Evolutionary conservation across 495 filamentous ascomycete genomes (phyloP).

Genomic region (Stereocaulon alpinum): DNA sequence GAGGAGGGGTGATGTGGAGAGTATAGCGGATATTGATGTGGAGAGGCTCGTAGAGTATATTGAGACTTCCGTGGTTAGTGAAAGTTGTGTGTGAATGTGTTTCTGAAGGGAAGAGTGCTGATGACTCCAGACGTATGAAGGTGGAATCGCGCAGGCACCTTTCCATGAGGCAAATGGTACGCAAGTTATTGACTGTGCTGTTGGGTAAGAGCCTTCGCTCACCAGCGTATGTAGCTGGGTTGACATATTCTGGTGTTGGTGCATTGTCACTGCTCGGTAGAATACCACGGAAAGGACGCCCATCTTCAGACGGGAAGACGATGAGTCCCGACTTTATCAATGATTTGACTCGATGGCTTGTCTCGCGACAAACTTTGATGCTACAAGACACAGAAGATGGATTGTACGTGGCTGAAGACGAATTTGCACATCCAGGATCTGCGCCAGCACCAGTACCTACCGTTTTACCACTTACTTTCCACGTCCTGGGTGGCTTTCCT

Average conservation of each 20-base stretch:
- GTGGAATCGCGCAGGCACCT: conserved; percentile 72
- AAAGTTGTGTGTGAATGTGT: background rate
- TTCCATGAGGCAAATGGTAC: conserved; percentile 82
- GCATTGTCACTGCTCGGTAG: conserved; percentile 62
- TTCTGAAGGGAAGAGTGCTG: conserved; percentile 3
- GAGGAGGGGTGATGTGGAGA: conserved; percentile 46
- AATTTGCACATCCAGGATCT: background rate
- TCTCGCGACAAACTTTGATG: conserved; percentile 56
- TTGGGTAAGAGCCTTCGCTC: conserved; percentile 15
- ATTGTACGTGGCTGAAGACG: conserved; percentile 20
- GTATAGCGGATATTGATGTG: conserved; percentile 65
- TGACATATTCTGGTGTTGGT: conserved; percentile 74
- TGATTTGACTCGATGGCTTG: conserved; percentile 51
- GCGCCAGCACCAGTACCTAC: background rate
- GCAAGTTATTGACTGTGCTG: conserved; percentile 25
- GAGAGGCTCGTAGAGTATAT: conserved; percentile 61
- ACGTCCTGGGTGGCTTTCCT: conserved; percentile 7
- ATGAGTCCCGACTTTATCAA: conserved; percentile 29
- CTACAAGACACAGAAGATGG: conserved; percentile 41
- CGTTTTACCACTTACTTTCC: conserved; percentile 2
- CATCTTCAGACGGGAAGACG: background rate
- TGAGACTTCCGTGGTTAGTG: conserved; percentile 50
- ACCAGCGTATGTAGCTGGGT: conserved; percentile 51
- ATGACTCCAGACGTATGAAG: conserved; percentile 66
- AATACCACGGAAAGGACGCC: conserved; percentile 24